Evolutionary conservation across 805 yeast genomes (phyloP).

Genomic region (Wickerhamiella azyma): DNA sequence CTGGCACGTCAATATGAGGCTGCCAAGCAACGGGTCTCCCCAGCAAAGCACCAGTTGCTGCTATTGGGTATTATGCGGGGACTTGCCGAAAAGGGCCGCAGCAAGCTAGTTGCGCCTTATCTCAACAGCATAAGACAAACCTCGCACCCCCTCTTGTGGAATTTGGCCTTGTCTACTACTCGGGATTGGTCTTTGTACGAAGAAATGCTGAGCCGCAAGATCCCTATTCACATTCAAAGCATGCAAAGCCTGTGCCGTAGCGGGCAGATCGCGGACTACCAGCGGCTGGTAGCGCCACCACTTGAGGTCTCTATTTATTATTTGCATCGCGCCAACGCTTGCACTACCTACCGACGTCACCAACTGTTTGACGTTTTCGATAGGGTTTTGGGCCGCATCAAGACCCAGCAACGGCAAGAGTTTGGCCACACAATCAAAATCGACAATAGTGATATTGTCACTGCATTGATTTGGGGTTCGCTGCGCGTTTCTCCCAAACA

Average conservation of each 20-base stretch:
- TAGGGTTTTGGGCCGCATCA: background rate
- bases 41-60: background rate
- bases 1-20: background rate
- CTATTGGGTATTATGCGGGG: constrained; percentile 2
- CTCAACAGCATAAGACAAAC: background rate
- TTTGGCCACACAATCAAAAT: background rate
- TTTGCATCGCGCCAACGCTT: background rate
- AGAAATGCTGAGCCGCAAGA: background rate
- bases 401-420: background rate
- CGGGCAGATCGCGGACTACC: background rate
- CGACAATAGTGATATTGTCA: background rate
- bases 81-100: background rate
- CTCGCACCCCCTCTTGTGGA: constrained; percentile 1
- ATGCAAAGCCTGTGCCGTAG: background rate
- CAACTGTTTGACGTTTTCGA: background rate
- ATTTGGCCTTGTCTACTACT: background rate
- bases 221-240: background rate
- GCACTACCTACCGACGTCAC: background rate
- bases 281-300: background rate
- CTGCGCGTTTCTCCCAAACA: background rate
- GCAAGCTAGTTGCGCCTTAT: background rate
- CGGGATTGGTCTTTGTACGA: background rate
- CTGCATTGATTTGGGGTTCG: constrained; percentile 1
- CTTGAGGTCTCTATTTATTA: background rate
- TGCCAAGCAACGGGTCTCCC: background rate